Evolutionary conservation across 768 basidiomycete genomes (phyloP).

Genomic region (Russula abietina): DNA sequence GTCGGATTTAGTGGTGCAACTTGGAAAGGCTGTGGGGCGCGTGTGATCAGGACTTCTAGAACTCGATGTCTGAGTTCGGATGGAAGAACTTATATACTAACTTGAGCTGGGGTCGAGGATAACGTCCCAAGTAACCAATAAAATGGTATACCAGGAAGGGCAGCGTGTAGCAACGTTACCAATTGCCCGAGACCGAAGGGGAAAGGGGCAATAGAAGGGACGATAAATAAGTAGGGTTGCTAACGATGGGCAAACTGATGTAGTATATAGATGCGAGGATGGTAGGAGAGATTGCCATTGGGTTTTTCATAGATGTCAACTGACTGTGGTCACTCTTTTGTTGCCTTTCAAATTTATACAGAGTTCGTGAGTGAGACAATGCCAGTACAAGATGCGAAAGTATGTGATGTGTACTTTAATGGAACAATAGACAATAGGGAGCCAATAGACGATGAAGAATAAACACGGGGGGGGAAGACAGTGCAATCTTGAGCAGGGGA

Average conservation of each 20-base stretch:
- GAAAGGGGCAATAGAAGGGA: conserved; percentile 23
- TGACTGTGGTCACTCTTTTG: conserved; percentile 34
- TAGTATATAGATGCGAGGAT: conserved; percentile 31
- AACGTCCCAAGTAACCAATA: conserved; percentile 41
- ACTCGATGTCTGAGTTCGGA: too few relatives aligned
- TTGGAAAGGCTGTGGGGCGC: too few relatives aligned
- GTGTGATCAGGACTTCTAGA: too few relatives aligned
- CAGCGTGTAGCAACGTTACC: conserved; percentile 31
- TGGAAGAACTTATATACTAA: conserved; percentile 12
- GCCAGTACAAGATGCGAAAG: conserved; percentile 33
- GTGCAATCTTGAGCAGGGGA: conserved; percentile 21
- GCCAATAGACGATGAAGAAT: conserved; percentile 9
- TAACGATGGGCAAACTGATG: conserved; percentile 7
- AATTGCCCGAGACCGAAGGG: conserved; percentile 26
- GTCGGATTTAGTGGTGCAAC: too few relatives aligned
- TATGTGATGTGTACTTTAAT: conserved; percentile 23
- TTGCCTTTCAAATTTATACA: conserved; percentile 29
- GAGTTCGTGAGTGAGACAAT: conserved; percentile 30
- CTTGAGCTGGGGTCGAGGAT: conserved; percentile 24
- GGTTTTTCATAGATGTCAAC: conserved; percentile 28
- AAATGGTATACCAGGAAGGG: conserved; percentile 29
- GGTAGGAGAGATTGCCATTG: conserved; percentile 23
- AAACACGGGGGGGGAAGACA: conserved; percentile 1
- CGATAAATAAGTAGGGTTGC: conserved; percentile 25
- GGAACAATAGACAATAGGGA: conserved; percentile 25